Evolutionary conservation across 2,329 filamentous ascomycete species (phyloP).

Genomic region (Penicillium sp.): DNA sequence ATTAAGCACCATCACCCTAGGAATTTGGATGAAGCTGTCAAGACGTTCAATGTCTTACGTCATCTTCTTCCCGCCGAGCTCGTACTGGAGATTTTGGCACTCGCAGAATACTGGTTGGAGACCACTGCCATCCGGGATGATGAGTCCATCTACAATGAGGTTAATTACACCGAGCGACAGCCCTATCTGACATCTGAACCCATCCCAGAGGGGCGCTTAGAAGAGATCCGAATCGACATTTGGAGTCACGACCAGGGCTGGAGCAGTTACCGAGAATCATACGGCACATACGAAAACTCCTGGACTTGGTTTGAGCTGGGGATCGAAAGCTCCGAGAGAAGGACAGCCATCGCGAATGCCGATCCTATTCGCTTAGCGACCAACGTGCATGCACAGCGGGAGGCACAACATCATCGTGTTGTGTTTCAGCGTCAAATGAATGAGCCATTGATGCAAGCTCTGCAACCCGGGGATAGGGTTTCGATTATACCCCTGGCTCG

Average conservation of each 20-base stretch:
- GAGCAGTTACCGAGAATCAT: slow-evolving; percentile 1
- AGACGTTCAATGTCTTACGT: slow-evolving; percentile 5
- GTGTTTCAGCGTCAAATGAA: neutral
- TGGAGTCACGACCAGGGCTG: slow-evolving; percentile 14
- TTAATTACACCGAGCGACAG: neutral
- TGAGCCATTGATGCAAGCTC: neutral
- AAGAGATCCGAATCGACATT: slow-evolving; percentile 9
- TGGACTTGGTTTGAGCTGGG: slow-evolving; percentile 15
- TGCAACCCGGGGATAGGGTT: slow-evolving; percentile 5
- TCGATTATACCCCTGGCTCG: slow-evolving; percentile 5
- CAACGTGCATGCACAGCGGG: slow-evolving; percentile 9
- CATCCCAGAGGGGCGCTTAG: slow-evolving; percentile 5
- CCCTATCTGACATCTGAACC: slow-evolving; percentile 9
- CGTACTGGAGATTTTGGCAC: slow-evolving; percentile 4
- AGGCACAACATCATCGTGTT: neutral
- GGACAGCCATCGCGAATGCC: neutral
- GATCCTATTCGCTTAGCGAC: neutral
- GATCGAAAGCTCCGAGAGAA: neutral
- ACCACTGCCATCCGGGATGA: neutral
- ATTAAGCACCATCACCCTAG: slow-evolving; percentile 1
- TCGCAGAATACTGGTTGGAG: slow-evolving; percentile 11
- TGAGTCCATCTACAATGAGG: neutral
- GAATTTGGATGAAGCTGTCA: slow-evolving; percentile 1
- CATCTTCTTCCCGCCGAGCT: slow-evolving; percentile 10
- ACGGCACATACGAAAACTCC: slow-evolving; percentile 3